A percentile compares a stretch with the other conserved stretches of the same genome.
Evolutionary conservation across 78 protist genomes (phyloP).

Genomic region (Bigelowiella natans): DNA sequence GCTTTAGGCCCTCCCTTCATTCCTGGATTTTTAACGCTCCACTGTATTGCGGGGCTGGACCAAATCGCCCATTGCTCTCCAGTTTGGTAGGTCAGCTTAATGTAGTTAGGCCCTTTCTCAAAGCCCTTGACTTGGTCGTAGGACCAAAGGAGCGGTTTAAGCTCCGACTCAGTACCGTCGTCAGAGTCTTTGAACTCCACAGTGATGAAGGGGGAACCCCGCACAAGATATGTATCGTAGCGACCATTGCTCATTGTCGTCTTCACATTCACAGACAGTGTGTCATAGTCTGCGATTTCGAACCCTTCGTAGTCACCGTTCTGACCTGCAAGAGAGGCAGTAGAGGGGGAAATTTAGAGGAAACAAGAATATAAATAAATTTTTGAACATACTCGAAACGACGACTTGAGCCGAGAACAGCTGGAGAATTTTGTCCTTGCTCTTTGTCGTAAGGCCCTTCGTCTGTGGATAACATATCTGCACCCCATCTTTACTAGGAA

Average conservation of each 20-base stretch:
- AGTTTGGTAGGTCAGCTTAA: too few species aligned
- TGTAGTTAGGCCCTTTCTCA: too few species aligned
- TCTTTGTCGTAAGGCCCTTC: not conserved
- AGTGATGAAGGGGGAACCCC: not conserved
- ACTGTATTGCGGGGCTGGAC: too few species aligned
- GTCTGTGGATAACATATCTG: not conserved
- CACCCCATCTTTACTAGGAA: not conserved
- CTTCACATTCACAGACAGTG: not conserved
- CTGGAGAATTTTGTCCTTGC: not conserved
- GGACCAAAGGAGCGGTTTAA: not conserved
- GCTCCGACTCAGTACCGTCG: too few species aligned
- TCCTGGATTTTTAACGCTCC: too few species aligned
- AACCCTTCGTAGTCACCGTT: not conserved
- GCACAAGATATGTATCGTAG: not conserved
- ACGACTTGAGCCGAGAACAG: not conserved
- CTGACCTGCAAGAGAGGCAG: not conserved
- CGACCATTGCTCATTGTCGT: not conserved
- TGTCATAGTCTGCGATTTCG: not conserved
- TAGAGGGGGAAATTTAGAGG: too few species aligned
- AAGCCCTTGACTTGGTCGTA: not conserved
- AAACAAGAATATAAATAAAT: too few species aligned
- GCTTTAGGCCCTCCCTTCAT: too few species aligned
- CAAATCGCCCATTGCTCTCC: too few species aligned
- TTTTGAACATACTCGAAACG: too few species aligned
- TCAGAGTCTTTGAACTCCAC: not conserved